A percentile compares a stretch with the other conserved stretches of the same genome.
These are phyloP conservation scores for Metschnikowia similis DNA, from an alignment of 805 yeast genomes.

Conservation along the genomic window DNA sequence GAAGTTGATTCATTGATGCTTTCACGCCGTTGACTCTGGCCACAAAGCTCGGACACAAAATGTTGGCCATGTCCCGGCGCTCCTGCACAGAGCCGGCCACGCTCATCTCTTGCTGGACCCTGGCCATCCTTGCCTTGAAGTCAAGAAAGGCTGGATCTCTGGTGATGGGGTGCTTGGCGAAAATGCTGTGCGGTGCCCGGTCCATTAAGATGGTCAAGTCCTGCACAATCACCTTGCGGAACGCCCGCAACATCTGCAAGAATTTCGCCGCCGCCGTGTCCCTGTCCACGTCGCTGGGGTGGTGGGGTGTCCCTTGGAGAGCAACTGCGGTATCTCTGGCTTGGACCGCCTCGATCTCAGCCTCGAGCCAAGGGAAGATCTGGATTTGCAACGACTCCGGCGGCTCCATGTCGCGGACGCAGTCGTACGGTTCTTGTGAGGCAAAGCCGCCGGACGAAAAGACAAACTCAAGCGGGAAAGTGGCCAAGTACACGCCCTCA, in stretches of 20 bases:
- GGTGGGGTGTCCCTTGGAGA: background rate
- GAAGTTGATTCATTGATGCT: background rate
- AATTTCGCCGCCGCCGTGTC: background rate
- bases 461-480: background rate
- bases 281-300: background rate
- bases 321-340: background rate
- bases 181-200: background rate
- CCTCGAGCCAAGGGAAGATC: constrained; percentile 8
- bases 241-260: background rate
- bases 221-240: background rate
- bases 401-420: constrained; percentile 6
- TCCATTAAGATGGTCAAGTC: background rate
- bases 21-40: background rate
- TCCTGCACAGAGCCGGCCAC: background rate
- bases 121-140: background rate
- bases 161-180: background rate
- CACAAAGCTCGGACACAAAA: background rate
- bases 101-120: background rate
- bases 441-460: constrained; percentile 3
- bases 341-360: background rate
- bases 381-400: background rate
- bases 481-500: background rate
- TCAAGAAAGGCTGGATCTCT: background rate
- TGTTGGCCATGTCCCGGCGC: background rate
- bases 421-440: background rate